Conservation (phyloP, 2,329 filamentous ascomycete genomes). For the Trichophyton verrucosum region DNA sequence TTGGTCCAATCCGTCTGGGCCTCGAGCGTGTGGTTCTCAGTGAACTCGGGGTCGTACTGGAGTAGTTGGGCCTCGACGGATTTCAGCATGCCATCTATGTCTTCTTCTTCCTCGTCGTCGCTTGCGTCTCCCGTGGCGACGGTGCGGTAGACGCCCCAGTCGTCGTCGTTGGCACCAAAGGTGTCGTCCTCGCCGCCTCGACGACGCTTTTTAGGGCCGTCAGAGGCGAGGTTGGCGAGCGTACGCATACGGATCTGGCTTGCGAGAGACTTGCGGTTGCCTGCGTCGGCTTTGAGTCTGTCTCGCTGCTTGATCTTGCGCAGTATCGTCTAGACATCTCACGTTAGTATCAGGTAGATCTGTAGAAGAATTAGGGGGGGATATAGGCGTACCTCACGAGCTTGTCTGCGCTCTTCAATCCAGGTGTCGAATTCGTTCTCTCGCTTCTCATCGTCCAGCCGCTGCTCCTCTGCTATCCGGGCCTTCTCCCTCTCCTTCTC, state of each 20-base stretch:
- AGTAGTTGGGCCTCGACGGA: conserved; percentile 73
- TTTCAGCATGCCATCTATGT: conserved; percentile 61
- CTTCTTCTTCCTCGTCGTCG: conserved; percentile 86
- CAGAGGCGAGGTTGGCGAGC: conserved; percentile 87
- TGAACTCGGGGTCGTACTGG: conserved; percentile 75
- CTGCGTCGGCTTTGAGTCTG: conserved; percentile 81
- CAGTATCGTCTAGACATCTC: conserved; percentile 44
- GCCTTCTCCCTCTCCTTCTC: conserved; percentile 92
- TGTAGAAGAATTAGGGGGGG: not conserved
- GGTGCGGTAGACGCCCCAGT: conserved; percentile 93
- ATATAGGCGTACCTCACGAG: conserved; percentile 42
- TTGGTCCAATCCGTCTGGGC: conserved; percentile 94
- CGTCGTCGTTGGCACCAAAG: conserved; percentile 92
- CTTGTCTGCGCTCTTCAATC: conserved; percentile 69
- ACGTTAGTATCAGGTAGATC: not conserved
- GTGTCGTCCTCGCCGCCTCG: conserved; percentile 80
- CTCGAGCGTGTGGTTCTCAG: conserved; percentile 80
- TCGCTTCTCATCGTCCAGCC: conserved; percentile 69
- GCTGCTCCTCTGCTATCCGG: conserved; percentile 67
- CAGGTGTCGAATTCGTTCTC: conserved; percentile 75
- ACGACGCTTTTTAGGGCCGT: conserved; percentile 72
- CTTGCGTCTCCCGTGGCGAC: conserved; percentile 64
- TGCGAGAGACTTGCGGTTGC: conserved; percentile 91
- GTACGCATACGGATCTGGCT: conserved; percentile 98
- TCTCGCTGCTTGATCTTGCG: conserved; percentile 88